Conservation (phyloP, 768 basidiomycete genomes). For the Russula olivacea region DNA sequence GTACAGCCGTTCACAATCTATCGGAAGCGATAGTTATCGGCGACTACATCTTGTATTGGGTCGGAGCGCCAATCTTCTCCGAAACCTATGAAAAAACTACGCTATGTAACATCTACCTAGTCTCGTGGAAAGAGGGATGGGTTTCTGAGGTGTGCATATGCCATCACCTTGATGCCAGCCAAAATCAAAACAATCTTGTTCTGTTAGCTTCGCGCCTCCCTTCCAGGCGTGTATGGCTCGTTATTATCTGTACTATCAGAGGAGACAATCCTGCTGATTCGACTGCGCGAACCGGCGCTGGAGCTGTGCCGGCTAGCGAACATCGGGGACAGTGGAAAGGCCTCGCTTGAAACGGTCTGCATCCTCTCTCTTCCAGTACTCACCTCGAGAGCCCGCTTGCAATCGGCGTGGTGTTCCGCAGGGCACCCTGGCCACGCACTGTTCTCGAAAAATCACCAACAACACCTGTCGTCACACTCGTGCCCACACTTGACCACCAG, state of each 20-base stretch:
- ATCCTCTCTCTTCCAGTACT: constrained; percentile 11
- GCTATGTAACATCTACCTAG: constrained; percentile 9
- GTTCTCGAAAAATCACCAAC: not conserved
- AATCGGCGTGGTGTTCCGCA: constrained; percentile 5
- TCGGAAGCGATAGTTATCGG: constrained; percentile 15
- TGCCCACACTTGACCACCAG: too few relatives aligned
- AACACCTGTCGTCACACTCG: not conserved
- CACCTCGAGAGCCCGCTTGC: not conserved
- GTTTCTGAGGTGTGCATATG: constrained; percentile 1
- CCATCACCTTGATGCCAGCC: not conserved
- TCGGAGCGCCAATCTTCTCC: not conserved
- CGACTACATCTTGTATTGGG: constrained; percentile 18
- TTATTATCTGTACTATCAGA: constrained; percentile 10
- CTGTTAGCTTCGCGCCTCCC: constrained; percentile 2
- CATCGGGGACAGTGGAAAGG: not conserved
- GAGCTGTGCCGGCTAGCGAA: constrained; percentile 6
- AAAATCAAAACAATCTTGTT: not conserved
- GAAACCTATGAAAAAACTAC: not conserved
- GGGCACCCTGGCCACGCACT: constrained; percentile 14
- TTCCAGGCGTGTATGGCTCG: constrained; percentile 9
- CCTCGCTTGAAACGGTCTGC: constrained; percentile 9
- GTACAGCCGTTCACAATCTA: constrained; percentile 9
- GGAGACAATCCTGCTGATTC: constrained; percentile 8
- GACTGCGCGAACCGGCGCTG: constrained; percentile 8
- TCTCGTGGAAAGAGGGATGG: constrained; percentile 19